phyloP scores from a whole-genome alignment of 768 basidiomycete species.

The Mycena latifolia region DNA sequence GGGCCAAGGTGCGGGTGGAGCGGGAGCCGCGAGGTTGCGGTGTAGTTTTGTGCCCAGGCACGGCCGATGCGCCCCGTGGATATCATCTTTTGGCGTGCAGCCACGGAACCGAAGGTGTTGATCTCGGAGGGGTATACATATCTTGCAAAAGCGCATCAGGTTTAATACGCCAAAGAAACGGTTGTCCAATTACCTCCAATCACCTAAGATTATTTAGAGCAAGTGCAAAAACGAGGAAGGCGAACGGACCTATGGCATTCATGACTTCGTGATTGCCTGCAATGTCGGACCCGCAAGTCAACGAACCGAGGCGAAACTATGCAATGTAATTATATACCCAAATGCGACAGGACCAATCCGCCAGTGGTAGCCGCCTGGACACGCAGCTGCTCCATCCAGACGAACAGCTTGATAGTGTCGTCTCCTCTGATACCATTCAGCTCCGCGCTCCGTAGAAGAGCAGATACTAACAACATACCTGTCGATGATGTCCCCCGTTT shows the following conservation, averaged over 20 bases:
- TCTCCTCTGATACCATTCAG: constrained; percentile 69
- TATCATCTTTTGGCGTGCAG: constrained; percentile 78
- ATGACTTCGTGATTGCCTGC: constrained; percentile 94
- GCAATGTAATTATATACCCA: constrained; percentile 52
- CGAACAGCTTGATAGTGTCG: constrained; percentile 89
- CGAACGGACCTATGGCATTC: constrained; percentile 79
- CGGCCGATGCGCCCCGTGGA: constrained; percentile 82
- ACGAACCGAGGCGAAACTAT: background rate
- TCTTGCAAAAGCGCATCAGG: constrained; percentile 45
- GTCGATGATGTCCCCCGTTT: constrained; percentile 91
- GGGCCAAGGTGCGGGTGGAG: constrained; percentile 78
- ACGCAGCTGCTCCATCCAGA: constrained; percentile 87
- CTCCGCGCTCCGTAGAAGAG: background rate
- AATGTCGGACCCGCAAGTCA: constrained; percentile 5
- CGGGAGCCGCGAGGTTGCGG: constrained; percentile 84
- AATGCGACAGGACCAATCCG: constrained; percentile 78
- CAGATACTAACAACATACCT: constrained; percentile 59
- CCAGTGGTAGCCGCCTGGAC: constrained; percentile 77
- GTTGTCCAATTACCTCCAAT: constrained; percentile 75
- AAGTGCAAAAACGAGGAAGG: constrained; percentile 20
- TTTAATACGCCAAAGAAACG: constrained; percentile 40
- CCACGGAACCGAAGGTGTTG: constrained; percentile 81
- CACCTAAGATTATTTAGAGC: constrained; percentile 60
- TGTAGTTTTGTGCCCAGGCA: constrained; percentile 90
- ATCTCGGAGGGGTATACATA: constrained; percentile 90